Evolutionary conservation across 495 filamentous ascomycete genomes (phyloP).

Genomic region (Penicillium macrosclerotiorum): DNA sequence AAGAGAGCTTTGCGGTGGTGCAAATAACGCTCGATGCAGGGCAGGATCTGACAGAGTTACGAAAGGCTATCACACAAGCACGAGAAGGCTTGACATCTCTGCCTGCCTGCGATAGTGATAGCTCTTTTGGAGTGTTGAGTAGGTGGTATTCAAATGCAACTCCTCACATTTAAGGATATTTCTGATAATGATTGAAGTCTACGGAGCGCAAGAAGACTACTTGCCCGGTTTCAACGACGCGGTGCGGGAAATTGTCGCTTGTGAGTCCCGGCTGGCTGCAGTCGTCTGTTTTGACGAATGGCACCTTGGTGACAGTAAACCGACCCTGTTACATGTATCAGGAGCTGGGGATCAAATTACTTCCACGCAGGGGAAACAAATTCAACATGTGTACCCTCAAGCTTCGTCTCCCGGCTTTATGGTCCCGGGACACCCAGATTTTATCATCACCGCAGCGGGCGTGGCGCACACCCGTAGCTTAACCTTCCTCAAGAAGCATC

Average conservation of each 20-base stretch:
- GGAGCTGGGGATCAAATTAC: not conserved
- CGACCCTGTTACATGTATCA: conserved; percentile 13
- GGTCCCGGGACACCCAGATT: conserved; percentile 31
- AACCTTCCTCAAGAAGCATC: conserved; percentile 30
- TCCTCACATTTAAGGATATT: not conserved
- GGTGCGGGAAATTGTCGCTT: conserved; percentile 4
- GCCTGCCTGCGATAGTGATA: conserved; percentile 18
- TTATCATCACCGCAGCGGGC: conserved; percentile 28
- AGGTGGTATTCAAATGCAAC: not conserved
- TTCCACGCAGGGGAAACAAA: not conserved
- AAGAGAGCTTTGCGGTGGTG: conserved; percentile 36
- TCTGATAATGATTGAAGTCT: conserved; percentile 15
- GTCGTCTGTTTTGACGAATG: conserved; percentile 20
- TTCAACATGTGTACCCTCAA: conserved; percentile 24
- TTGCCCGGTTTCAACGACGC: conserved; percentile 16
- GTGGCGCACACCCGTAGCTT: conserved; percentile 36
- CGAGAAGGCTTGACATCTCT: conserved; percentile 11
- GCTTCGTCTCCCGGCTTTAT: conserved; percentile 23
- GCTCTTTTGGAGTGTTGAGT: conserved; percentile 23
- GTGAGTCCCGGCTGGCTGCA: conserved; percentile 4
- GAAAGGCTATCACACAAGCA: conserved; percentile 3
- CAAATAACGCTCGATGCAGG: conserved; percentile 23
- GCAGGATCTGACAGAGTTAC: not conserved
- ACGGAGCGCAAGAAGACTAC: conserved; percentile 26
- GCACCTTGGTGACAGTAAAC: conserved; percentile 4